Base-by-base conservation (phyloP, 1,284 basidiomycete species). In the Ceratorhiza oryzae-sativae region DNA sequence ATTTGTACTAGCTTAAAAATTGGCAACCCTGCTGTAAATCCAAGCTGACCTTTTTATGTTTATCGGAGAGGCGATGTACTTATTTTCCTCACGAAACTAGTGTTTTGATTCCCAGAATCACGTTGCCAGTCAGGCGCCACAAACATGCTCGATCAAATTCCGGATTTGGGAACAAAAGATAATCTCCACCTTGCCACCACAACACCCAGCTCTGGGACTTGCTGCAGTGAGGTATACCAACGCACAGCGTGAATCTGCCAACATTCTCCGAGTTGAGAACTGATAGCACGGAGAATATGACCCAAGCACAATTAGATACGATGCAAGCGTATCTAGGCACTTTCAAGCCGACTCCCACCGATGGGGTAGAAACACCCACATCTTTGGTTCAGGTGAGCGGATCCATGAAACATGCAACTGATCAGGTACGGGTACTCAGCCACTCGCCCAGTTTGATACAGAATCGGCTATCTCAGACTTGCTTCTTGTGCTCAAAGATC, bases 291-390 rank as follows among this genome's bases (percentile, higher is more conserved):
- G 42, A 45, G 13, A 45, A 2, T 13, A 45, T 45, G 42, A 49
- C 48, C 36, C 46, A 34, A 45, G 27, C 48, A 51, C 46, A n/a
- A 45, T 20, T 3, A 23, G 48, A 23, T 1, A 49, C 9, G 48
- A 65, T 65, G 62, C 62, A 65, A 25, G 62, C 62, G 13, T 65
- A 65, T 51, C 48, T 65, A 5, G 51, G 48, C 20, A 65, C 62
- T 4, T 65, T 65, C 41, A 53, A 51, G n/a, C 46, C 62, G 13
- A 65, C 62, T 10, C 62, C 62, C 1, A 65, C 62, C 6, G 62
- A 65, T 51, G 62, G 46, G 12, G 18, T 34, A 34, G 62, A 65
- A 34, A 65, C 62, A 32, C 12, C 48, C 9, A 65, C 62, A 10
- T 65, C 62, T 13, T 10, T 65, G 20, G 25, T 46, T 10, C 62